Percentiles rank a stretch among this genome's conserved stretches.
Conservation (phyloP, 805 yeast species). For the Teunomyces funiuensis region DNA sequence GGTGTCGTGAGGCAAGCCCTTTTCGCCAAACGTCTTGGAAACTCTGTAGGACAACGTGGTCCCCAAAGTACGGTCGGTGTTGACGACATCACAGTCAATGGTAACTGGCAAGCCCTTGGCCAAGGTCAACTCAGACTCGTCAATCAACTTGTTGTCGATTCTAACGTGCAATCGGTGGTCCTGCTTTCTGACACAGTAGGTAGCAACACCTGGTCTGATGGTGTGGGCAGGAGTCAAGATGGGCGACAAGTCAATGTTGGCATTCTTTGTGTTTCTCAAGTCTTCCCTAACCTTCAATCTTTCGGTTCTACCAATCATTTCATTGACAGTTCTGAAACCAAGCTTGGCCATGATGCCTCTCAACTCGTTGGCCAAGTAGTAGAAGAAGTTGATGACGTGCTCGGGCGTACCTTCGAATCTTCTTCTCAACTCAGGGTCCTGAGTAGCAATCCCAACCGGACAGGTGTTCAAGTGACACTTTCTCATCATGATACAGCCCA, state of each 20-base stretch:
- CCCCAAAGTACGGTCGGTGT: conserved; percentile 96
- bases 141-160: conserved; percentile 91
- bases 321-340: conserved; percentile 94
- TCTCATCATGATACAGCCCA: conserved; percentile 97
- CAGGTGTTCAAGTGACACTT: conserved; percentile 92
- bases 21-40: conserved; percentile 89
- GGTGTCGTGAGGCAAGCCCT: conserved; percentile 93
- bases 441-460: conserved; percentile 99
- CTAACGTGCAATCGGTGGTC: conserved; percentile 92
- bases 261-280: conserved; percentile 82
- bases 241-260: conserved; percentile 88
- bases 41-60: conserved; percentile 92
- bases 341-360: conserved; percentile 90
- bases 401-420: conserved; percentile 97
- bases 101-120: conserved; percentile 96
- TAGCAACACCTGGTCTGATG: conserved; percentile 95
- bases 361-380: conserved; percentile 89
- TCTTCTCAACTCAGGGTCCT: conserved; percentile 89
- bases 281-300: conserved; percentile 83
- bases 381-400: conserved; percentile 96
- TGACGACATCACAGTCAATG: conserved; percentile 88
- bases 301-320: conserved; percentile 98
- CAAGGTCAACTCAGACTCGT: conserved; percentile 92
- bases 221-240: conserved; percentile 95
- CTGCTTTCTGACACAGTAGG: conserved; percentile 87